A percentile compares a stretch with the other conserved stretches of the same genome.
Conservation (phyloP, 2,329 filamentous ascomycete genomes). For the Macrophomina pseudophaseolina region DNA sequence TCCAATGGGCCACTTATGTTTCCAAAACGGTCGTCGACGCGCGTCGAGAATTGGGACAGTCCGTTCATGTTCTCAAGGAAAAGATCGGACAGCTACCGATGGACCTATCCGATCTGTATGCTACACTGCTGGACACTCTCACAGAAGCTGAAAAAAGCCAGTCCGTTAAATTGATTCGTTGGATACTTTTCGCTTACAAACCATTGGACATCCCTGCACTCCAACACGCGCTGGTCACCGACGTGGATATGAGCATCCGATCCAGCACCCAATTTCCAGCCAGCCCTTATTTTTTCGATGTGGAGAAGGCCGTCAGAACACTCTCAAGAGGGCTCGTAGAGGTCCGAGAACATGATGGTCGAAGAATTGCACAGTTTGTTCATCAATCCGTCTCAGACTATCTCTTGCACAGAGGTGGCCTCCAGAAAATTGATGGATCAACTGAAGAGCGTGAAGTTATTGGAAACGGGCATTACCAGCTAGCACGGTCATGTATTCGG, state of each 20-base stretch:
- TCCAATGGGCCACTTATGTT: neutral
- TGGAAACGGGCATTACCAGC: neutral
- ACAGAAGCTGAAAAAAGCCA: neutral
- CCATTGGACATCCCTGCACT: neutral
- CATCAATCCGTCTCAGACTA: constrained; percentile 1
- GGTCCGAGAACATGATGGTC: neutral
- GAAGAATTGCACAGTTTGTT: neutral
- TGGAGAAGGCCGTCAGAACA: neutral
- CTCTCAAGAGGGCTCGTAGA: neutral
- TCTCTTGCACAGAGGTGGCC: neutral
- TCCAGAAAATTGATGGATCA: neutral
- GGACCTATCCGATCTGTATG: neutral
- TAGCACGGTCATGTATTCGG: neutral
- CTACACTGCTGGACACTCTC: neutral
- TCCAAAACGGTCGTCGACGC: neutral
- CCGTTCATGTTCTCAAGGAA: neutral
- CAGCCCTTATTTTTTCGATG: neutral
- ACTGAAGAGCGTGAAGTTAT: neutral
- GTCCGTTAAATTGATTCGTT: neutral
- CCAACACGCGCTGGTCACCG: neutral
- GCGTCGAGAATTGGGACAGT: neutral
- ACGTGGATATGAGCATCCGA: neutral
- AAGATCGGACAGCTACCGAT: neutral
- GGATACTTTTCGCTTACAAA: neutral
- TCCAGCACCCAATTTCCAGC: neutral